Conservation (phyloP, 148 eudicot genomes). For the Rhododendron mucronatum region DNA sequence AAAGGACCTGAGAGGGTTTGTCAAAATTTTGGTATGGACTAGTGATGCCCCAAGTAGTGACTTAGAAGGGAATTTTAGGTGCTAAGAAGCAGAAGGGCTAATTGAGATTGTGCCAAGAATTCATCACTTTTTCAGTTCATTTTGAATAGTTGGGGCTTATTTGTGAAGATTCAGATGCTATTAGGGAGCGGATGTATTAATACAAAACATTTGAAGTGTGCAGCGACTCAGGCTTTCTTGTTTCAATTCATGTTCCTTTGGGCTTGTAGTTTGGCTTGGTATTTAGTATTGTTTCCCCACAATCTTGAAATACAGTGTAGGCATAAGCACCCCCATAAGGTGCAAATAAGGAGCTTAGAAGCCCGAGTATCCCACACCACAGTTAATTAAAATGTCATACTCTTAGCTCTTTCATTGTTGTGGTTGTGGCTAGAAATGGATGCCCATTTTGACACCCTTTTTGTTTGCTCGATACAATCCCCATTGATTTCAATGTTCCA, state of each 20-base stretch:
- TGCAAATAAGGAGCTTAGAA: background rate
- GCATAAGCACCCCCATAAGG: background rate
- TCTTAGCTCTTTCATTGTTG: background rate
- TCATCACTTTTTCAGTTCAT: background rate
- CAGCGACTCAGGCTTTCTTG: background rate
- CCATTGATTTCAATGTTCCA: background rate
- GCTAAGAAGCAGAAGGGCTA: background rate
- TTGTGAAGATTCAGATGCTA: background rate
- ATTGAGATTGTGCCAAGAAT: background rate
- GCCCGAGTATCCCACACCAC: background rate
- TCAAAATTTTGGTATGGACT: background rate
- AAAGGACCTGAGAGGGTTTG: background rate
- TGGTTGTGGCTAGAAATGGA: background rate
- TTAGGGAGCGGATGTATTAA: background rate
- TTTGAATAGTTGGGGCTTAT: background rate
- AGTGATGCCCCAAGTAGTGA: background rate
- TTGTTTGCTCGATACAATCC: background rate
- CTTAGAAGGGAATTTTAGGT: background rate
- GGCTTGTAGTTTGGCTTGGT: background rate
- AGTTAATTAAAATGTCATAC: background rate
- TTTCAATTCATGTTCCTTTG: background rate
- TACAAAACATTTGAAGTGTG: background rate
- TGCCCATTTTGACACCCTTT: background rate
- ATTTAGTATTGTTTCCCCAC: background rate
- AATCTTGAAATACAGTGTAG: background rate